A percentile compares a stretch with the other conserved stretches of the same genome.
Conservation (phyloP, 1,284 basidiomycete genomes). For the Erythrobasidium hasegawianum region DNA sequence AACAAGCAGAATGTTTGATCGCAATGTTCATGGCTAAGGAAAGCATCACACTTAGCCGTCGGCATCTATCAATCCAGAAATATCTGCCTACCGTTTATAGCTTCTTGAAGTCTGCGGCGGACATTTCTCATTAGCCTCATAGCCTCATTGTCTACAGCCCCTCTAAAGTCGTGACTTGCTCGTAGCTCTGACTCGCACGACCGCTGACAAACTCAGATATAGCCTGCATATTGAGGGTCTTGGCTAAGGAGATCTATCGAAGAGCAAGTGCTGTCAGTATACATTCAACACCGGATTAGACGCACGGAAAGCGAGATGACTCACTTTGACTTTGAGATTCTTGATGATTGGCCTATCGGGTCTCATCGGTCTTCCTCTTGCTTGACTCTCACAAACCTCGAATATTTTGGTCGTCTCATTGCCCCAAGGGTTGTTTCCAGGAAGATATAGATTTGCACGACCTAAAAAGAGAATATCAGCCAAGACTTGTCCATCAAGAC, state of each 20-base stretch:
- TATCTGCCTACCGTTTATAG: background rate
- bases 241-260: conserved; percentile 10
- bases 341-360: conserved; percentile 18
- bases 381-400: conserved; percentile 16
- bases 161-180: background rate
- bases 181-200: background rate
- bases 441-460: conserved; percentile 25
- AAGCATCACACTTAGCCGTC: too few relatives aligned
- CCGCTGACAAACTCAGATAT: conserved; percentile 1
- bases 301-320: background rate
- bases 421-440: conserved; percentile 12
- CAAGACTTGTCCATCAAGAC: too few relatives aligned
- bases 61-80: too few relatives aligned
- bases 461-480: conserved; percentile 1
- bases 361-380: conserved; percentile 10
- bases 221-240: conserved; percentile 14
- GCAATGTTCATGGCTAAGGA: conserved; percentile 25
- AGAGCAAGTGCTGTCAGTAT: too few relatives aligned
- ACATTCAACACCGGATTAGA: background rate
- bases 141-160: too few relatives aligned
- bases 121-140: too few relatives aligned
- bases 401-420: conserved; percentile 5
- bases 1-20: conserved; percentile 14
- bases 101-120: background rate
- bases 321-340: conserved; percentile 25